Evolutionary conservation across 768 basidiomycete genomes (phyloP).

Genomic region (Pisolithus tinctorius): DNA sequence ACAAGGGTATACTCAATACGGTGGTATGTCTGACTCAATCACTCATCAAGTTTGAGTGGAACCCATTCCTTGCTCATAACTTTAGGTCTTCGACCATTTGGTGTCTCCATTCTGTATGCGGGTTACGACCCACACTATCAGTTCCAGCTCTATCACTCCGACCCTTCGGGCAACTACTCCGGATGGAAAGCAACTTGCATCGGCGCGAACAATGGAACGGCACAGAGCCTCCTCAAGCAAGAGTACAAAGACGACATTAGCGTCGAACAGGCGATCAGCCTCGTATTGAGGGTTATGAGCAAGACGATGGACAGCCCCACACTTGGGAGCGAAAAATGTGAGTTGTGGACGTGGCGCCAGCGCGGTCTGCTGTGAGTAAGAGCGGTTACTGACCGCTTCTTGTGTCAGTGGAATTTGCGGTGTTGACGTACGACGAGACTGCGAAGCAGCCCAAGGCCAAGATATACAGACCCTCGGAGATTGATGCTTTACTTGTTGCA

Average conservation of each 20-base stretch:
- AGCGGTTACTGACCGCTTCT: conserved; percentile 1
- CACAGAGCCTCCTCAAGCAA: conserved; percentile 92
- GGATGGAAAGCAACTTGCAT: conserved; percentile 99
- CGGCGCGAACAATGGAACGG: conserved; percentile 96
- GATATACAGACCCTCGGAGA: conserved; percentile 85
- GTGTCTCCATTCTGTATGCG: conserved; percentile 93
- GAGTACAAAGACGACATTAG: conserved; percentile 96
- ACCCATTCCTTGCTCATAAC: background rate
- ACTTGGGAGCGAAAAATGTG: conserved; percentile 91
- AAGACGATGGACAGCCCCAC: conserved; percentile 99
- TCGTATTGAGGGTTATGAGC: conserved; percentile 93
- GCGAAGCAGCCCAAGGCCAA: conserved; percentile 81
- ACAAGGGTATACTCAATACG: conserved; percentile 96
- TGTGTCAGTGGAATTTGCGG: conserved; percentile 86
- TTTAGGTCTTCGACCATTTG: conserved; percentile 91
- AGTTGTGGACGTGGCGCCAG: conserved; percentile 23
- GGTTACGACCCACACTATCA: conserved; percentile 94
- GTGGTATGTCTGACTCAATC: conserved; percentile 48
- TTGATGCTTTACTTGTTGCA: conserved; percentile 72
- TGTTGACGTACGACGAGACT: conserved; percentile 74
- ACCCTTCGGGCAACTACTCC: conserved; percentile 96
- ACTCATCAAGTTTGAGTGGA: background rate
- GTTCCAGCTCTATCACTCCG: conserved; percentile 97
- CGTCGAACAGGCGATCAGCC: conserved; percentile 86
- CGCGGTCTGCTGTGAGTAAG: background rate